Evolutionary conservation across 345 rosid genomes (phyloP).

Genomic region (Anacardium occidentale): DNA sequence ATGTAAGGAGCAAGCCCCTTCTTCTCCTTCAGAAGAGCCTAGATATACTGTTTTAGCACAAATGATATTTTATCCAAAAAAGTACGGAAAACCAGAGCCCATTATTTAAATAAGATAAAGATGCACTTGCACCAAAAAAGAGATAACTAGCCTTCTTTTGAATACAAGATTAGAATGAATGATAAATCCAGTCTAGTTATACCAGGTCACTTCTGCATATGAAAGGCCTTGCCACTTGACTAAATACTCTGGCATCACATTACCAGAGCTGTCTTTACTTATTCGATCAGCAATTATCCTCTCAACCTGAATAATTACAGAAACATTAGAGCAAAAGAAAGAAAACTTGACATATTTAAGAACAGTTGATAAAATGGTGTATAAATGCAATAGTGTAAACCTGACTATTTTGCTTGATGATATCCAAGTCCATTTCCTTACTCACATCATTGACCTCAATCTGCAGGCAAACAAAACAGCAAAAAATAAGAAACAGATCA

Average conservation of each 20-base stretch:
- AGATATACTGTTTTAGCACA: slow-evolving; percentile 8
- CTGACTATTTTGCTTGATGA: slow-evolving; percentile 96
- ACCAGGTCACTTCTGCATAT: slow-evolving; percentile 99
- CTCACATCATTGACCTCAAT: slow-evolving; percentile 97
- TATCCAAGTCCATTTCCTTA: slow-evolving; percentile 99
- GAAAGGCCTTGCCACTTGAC: slow-evolving; percentile 99
- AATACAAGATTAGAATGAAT: neutral
- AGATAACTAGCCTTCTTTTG: neutral
- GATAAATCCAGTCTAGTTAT: slow-evolving; percentile 23
- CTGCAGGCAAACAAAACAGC: slow-evolving; percentile 36
- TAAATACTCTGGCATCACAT: slow-evolving; percentile 84
- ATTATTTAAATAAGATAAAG: neutral
- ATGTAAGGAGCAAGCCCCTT: neutral
- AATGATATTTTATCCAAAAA: neutral
- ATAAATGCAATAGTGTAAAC: slow-evolving; percentile 36
- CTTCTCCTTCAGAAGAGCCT: neutral
- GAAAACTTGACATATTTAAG: neutral
- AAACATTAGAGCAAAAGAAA: slow-evolving; percentile 2
- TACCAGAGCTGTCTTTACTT: slow-evolving; percentile 61
- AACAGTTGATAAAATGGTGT: slow-evolving; percentile 1
- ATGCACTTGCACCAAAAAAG: neutral
- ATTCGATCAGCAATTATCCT: slow-evolving; percentile 87
- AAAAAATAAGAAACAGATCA: neutral
- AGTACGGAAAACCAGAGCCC: neutral
- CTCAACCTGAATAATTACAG: slow-evolving; percentile 65